Evolutionary conservation across 495 filamentous ascomycete genomes (phyloP), one percentile per base, ranked within the genome.

Genomic region (Thermochaetoides thermophila): DNA sequence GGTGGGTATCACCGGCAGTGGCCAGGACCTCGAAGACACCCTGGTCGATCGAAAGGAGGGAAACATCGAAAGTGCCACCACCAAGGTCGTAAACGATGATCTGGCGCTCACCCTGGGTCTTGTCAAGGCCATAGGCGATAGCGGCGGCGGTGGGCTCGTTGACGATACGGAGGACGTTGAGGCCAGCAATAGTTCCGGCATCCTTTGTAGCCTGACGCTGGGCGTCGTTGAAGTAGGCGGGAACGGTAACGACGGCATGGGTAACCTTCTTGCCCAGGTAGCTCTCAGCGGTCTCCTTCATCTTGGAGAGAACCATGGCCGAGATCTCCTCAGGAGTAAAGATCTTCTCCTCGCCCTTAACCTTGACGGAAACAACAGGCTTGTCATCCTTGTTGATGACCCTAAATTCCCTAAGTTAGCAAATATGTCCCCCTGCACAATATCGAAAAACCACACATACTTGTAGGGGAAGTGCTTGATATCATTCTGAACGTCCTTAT

Each of bases 41-140:
- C 50, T 87, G 67, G 50, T 99, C 91, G 43, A 96, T 91, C 24
- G 86, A 92, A 25, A 99, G 72, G 45, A 99, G 83, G 33, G 87
- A 95, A 31, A 99, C 89, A 89, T 99, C 89, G 61, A 99, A 99
- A 49, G 89, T 96, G 76, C 89, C 89, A 78, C 89, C 89, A 77
- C 89, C 89, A 44, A 97, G 82, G 76, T 97, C 89, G 62, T 91
- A 92, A 48, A 91, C 84, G 48, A 91, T 84, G 53, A 91, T 84
- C 67, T 89, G 83, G 53, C 82, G 78, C 59, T 92, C 84, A 31
- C 74, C 81, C 44, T 73, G 74, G 29, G 71, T 75, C 73, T 87
- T 84, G 61, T 91, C 83, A 47, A 92, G 68, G 58, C 84, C 81
- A 55, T 84, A 84, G 42, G 81, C 81, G 50, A 87, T 81, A 57